These are phyloP conservation scores for Sugiyamaella grinbergsii DNA, from an alignment of 1,139 yeast species.

Conservation along the genomic window DNA sequence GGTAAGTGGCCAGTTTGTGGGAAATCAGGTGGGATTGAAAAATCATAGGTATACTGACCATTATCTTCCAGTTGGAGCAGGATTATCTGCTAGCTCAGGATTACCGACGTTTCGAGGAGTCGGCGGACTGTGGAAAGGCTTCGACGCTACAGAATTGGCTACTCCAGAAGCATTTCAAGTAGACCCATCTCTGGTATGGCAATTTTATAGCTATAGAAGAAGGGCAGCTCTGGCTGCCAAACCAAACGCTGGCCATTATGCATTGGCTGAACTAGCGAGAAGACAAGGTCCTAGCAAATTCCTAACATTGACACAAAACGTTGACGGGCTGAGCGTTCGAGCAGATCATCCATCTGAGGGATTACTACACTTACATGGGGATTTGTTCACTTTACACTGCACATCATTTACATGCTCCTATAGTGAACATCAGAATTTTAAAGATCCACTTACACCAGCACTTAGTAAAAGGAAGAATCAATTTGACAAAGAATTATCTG, in stretches of 20 bases:
- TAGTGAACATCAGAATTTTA: slow-evolving; percentile 53
- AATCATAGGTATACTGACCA: too few species aligned
- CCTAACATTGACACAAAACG: slow-evolving; percentile 77
- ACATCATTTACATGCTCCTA: slow-evolving; percentile 74
- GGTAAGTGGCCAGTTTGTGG: slow-evolving; percentile 9
- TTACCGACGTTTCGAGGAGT: slow-evolving; percentile 71
- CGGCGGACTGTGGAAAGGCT: slow-evolving; percentile 76
- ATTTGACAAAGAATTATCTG: slow-evolving; percentile 5
- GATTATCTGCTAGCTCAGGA: slow-evolving; percentile 77
- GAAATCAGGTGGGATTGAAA: too few species aligned
- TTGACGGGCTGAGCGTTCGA: slow-evolving; percentile 70
- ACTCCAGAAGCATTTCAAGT: slow-evolving; percentile 86
- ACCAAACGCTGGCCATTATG: slow-evolving; percentile 75
- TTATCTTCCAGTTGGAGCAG: slow-evolving; percentile 64
- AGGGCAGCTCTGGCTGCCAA: slow-evolving; percentile 61
- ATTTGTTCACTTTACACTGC: slow-evolving; percentile 69
- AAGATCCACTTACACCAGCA: slow-evolving; percentile 65
- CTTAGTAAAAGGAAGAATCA: slow-evolving; percentile 42
- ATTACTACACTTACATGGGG: slow-evolving; percentile 75
- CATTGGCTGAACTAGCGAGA: slow-evolving; percentile 60
- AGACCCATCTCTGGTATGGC: slow-evolving; percentile 90
- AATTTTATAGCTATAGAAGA: slow-evolving; percentile 74
- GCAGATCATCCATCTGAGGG: slow-evolving; percentile 59
- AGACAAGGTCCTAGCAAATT: slow-evolving; percentile 41
- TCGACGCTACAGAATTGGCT: slow-evolving; percentile 79